Evolutionary conservation across 2,329 filamentous ascomycete genomes (phyloP).

Genomic region (Aspergillus novoparasiticus): DNA sequence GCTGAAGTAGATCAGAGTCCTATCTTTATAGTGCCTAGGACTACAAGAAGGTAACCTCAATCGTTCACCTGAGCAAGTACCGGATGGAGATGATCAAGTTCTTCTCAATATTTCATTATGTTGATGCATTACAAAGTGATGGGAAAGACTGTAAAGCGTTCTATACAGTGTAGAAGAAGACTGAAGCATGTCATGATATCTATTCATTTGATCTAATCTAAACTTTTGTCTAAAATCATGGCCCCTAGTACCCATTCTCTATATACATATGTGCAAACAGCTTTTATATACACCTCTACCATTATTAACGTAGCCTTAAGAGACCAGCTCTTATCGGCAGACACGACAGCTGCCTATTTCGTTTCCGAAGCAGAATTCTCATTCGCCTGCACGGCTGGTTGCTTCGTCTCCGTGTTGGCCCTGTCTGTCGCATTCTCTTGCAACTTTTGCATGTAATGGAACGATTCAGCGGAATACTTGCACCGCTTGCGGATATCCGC

Average conservation of each 20-base stretch:
- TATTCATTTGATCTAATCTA: background rate
- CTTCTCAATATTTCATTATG: background rate
- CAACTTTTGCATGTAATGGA: background rate
- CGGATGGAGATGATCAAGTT: background rate
- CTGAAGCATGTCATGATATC: background rate
- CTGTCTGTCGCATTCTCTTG: background rate
- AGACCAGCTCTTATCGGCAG: background rate
- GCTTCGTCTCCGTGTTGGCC: background rate
- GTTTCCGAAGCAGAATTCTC: background rate
- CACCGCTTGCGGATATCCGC: background rate
- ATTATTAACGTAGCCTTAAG: background rate
- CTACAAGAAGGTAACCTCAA: background rate
- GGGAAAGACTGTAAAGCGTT: background rate
- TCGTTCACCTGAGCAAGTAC: background rate
- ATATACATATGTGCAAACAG: background rate
- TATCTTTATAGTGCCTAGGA: background rate
- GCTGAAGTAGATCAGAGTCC: background rate
- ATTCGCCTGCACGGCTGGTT: background rate
- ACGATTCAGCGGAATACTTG: conserved; percentile 8
- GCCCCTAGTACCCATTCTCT: background rate
- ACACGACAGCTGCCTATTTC: background rate
- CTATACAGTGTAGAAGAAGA: background rate
- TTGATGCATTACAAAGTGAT: background rate
- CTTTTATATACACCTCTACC: background rate
- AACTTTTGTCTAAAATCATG: background rate